A percentile compares a stretch with the other conserved stretches of the same genome.
These are phyloP conservation scores for Zasmidium citrigriseum DNA, from an alignment of 2,329 filamentous ascomycete genomes.

Conservation along the genomic window DNA sequence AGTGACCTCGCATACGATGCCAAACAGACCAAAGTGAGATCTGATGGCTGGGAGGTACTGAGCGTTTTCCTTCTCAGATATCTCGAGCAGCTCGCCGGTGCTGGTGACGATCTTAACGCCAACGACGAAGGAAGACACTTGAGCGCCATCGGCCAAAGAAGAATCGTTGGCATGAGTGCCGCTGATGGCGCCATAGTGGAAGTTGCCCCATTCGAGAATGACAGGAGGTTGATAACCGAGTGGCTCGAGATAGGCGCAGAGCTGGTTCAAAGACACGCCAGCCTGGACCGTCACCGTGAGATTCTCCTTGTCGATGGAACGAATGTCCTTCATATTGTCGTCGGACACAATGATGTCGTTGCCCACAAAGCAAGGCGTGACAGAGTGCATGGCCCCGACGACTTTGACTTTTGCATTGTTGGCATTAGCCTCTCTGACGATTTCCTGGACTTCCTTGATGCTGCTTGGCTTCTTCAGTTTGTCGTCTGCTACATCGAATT, in stretches of 20 bases:
- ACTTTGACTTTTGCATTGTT: not conserved
- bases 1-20: not conserved
- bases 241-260: not conserved
- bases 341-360: not conserved
- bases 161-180: not conserved
- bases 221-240: not conserved
- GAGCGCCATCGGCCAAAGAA: not conserved
- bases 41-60: not conserved
- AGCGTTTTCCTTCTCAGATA: not conserved
- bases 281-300: not conserved
- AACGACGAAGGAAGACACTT: not conserved
- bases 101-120: not conserved
- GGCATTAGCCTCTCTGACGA: not conserved
- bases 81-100: not conserved
- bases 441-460: not conserved
- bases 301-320: not conserved
- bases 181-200: conserved; percentile 1
- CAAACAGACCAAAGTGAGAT: not conserved
- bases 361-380: not conserved
- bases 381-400: not conserved
- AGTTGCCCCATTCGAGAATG: conserved; percentile 3
- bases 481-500: not conserved
- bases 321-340: not conserved
- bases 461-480: conserved; percentile 1
- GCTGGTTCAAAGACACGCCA: not conserved